These are phyloP conservation scores for Trichosporon inkin DNA, from an alignment of 1,284 basidiomycete genomes.

Conservation along the genomic window DNA sequence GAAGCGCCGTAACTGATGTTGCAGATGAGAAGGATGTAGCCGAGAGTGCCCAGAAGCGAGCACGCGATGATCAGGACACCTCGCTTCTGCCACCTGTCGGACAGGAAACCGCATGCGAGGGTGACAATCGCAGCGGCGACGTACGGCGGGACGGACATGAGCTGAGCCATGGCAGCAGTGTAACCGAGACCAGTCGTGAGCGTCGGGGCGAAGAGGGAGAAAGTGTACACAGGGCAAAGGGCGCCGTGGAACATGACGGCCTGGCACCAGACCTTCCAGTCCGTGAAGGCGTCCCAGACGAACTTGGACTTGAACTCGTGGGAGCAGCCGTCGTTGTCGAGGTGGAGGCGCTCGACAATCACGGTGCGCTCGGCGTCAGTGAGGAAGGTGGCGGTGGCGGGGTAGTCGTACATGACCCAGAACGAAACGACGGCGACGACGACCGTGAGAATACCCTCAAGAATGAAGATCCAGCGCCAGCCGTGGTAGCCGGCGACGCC, in stretches of 20 bases:
- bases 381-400: constrained; percentile 70
- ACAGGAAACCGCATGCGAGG: constrained; percentile 38
- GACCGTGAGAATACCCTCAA: constrained; percentile 68
- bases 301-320: constrained; percentile 35
- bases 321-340: constrained; percentile 32
- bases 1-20: constrained; percentile 48
- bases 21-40: constrained; percentile 35
- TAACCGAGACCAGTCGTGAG: constrained; percentile 53
- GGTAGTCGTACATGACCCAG: constrained; percentile 75
- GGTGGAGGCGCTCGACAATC: constrained; percentile 27
- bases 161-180: constrained; percentile 65
- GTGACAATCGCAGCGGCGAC: constrained; percentile 36
- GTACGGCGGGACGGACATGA: constrained; percentile 46
- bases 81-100: constrained; percentile 40
- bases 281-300: constrained; percentile 29
- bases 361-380: constrained; percentile 59
- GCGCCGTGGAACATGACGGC: constrained; percentile 43
- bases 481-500: constrained; percentile 41
- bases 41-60: constrained; percentile 33
- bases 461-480: constrained; percentile 66
- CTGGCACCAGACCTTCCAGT: constrained; percentile 41
- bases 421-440: constrained; percentile 62
- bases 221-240: constrained; percentile 57
- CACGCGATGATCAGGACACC: constrained; percentile 44
- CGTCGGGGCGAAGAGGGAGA: constrained; percentile 56